phyloP scores from a whole-genome alignment of 139 green algal genomes.

The Limnomonas spitsbergensis region DNA sequence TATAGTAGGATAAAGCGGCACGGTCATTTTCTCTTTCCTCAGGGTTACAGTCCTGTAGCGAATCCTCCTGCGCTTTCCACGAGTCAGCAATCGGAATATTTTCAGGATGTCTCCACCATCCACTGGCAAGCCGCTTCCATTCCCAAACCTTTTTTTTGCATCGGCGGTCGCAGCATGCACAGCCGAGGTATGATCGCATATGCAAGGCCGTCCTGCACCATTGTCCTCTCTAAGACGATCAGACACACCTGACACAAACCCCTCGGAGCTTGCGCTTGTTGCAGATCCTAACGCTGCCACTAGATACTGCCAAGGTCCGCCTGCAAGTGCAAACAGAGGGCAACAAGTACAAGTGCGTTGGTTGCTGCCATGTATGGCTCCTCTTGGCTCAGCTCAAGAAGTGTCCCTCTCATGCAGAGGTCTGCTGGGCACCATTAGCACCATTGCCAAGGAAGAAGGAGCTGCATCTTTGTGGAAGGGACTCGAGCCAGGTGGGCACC shows the following conservation, averaged over 20 bases:
- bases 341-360: slow-evolving; percentile 56
- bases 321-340: slow-evolving; percentile 84
- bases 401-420: slow-evolving; percentile 69
- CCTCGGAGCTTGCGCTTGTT: background rate
- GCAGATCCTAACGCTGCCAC: slow-evolving; percentile 71
- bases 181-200: slow-evolving; percentile 60
- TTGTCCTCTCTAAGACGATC: background rate
- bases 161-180: slow-evolving; percentile 76
- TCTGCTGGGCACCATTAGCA: slow-evolving; percentile 85
- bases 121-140: slow-evolving; percentile 28
- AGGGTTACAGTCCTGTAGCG: too few species aligned
- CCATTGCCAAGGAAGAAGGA: slow-evolving; percentile 91
- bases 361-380: too few species aligned
- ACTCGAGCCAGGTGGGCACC: slow-evolving; percentile 72
- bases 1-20: too few species aligned
- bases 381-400: too few species aligned
- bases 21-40: too few species aligned
- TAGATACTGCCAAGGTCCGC: slow-evolving; percentile 96
- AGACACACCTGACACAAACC: background rate
- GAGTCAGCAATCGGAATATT: too few species aligned
- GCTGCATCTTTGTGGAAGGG: slow-evolving; percentile 89
- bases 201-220: background rate
- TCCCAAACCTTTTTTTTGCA: slow-evolving; percentile 57
- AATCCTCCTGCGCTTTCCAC: too few species aligned
- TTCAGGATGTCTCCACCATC: background rate